Percentiles rank a stretch among this genome's conserved stretches.
Evolutionary conservation across 495 filamentous ascomycete species (phyloP).

Genomic region (Penicillium alfredii): DNA sequence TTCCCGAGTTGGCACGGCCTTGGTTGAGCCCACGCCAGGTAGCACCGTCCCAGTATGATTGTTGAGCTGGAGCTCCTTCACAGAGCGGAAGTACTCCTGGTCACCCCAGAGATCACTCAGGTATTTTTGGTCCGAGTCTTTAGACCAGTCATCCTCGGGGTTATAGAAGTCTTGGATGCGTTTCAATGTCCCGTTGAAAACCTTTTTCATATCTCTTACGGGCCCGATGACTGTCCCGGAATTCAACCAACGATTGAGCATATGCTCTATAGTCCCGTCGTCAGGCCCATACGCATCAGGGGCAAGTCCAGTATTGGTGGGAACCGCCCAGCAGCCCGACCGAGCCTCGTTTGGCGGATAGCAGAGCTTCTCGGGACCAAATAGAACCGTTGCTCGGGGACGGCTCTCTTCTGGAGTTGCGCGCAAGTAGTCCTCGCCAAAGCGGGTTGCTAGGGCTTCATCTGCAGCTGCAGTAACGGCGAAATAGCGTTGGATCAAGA

Average conservation of each 20-base stretch:
- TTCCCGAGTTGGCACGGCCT: conserved; percentile 2
- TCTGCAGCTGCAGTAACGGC: conserved; percentile 4
- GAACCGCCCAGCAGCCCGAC: conserved; percentile 12
- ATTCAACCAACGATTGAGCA: conserved; percentile 11
- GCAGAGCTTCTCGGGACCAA: conserved; percentile 14
- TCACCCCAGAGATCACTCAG: conserved; percentile 16
- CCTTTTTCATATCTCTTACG: conserved; percentile 8
- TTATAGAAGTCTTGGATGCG: conserved; percentile 8
- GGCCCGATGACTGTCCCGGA: conserved; percentile 15
- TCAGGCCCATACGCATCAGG: conserved; percentile 7
- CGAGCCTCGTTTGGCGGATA: conserved; percentile 8
- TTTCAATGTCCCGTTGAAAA: conserved; percentile 11
- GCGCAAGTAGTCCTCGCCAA: conserved; percentile 2
- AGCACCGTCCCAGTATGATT: no score
- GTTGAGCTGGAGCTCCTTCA: no score
- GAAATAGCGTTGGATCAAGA: conserved; percentile 15
- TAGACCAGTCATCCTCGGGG: no score
- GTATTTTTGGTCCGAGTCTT: conserved; percentile 31
- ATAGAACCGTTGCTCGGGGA: conserved; percentile 10
- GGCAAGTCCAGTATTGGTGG: conserved; percentile 8
- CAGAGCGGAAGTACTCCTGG: conserved; percentile 10
- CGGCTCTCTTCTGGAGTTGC: neutral
- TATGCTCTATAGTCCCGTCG: conserved; percentile 8
- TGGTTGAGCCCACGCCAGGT: neutral
- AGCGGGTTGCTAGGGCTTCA: conserved; percentile 7